These are phyloP conservation scores for Aurantiochytrium sp. DNA, from an alignment of 108 stramenopile genomes.

Conservation along the genomic window DNA sequence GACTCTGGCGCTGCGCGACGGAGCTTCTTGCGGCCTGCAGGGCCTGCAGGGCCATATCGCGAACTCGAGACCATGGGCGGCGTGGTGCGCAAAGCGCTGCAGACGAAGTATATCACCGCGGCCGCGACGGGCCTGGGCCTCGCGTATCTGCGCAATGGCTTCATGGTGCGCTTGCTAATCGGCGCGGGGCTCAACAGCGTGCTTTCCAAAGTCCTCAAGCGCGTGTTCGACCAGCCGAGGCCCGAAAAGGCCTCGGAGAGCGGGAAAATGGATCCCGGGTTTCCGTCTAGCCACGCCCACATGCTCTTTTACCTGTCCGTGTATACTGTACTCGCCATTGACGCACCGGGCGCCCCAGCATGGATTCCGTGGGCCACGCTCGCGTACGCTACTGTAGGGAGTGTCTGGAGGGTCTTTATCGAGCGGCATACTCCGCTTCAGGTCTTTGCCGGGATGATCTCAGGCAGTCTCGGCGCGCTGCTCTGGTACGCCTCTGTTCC, in stretches of 20 bases:
- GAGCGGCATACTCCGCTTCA: neutral
- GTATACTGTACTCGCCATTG: neutral
- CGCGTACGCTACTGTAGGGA: neutral
- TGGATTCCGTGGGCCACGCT: neutral
- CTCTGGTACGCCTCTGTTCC: neutral
- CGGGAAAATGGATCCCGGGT: neutral
- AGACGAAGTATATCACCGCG: neutral
- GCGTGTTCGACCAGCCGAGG: neutral
- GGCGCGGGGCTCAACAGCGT: constrained; percentile 4
- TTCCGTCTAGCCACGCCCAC: constrained; percentile 16
- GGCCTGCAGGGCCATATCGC: no score
- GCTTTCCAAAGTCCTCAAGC: neutral
- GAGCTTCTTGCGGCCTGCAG: no score
- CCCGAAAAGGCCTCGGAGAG: neutral
- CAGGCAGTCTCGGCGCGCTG: neutral
- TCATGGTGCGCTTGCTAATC: neutral
- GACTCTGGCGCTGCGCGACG: no score
- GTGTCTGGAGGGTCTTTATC: neutral
- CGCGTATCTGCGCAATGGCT: neutral
- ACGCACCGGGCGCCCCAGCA: neutral
- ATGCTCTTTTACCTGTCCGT: neutral
- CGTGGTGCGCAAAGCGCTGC: neutral
- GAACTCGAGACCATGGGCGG: no score
- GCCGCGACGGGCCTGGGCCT: neutral
- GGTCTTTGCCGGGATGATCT: neutral